A percentile compares a stretch with the other conserved stretches of the same genome.
These are phyloP conservation scores for Vaccinium darrowii DNA, from an alignment of 148 eudicot genomes.

Conservation along the genomic window DNA sequence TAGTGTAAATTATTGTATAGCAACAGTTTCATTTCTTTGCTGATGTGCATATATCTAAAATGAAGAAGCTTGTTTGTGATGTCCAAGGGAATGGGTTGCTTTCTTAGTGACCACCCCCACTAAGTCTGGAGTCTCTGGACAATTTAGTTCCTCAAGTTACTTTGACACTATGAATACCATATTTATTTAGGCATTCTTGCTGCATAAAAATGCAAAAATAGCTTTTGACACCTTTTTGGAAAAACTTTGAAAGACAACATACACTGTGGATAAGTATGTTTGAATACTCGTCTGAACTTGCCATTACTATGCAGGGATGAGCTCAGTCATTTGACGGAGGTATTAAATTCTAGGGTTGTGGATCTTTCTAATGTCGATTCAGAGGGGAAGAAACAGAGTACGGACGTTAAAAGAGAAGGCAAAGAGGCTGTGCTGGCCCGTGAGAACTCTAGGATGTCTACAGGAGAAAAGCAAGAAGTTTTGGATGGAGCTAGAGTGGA, in stretches of 20 bases:
- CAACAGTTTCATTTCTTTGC: neutral
- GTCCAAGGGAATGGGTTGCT: constrained; percentile 7
- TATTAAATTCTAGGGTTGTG: constrained; percentile 58
- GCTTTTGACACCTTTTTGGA: neutral
- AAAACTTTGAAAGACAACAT: neutral
- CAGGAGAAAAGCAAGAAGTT: constrained; percentile 31
- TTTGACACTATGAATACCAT: neutral
- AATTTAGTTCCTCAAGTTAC: neutral
- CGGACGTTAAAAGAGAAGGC: constrained; percentile 26
- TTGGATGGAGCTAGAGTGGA: constrained; percentile 29
- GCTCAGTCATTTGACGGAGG: constrained; percentile 58
- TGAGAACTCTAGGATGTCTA: constrained; percentile 31
- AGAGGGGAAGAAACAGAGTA: constrained; percentile 27
- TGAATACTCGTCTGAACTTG: neutral
- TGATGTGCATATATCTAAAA: neutral
- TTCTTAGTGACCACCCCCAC: neutral
- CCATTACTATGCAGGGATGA: constrained; percentile 64
- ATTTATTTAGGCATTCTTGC: neutral
- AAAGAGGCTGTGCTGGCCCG: constrained; percentile 28
- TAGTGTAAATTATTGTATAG: neutral
- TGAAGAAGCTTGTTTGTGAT: neutral
- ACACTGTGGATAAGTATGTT: neutral
- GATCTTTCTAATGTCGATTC: constrained; percentile 35
- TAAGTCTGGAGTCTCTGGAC: neutral
- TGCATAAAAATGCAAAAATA: neutral